A percentile compares a stretch with the other conserved stretches of the same genome.
phyloP scores from a whole-genome alignment of 2,329 filamentous ascomycete species.

The Cryphonectria carpinicola region DNA sequence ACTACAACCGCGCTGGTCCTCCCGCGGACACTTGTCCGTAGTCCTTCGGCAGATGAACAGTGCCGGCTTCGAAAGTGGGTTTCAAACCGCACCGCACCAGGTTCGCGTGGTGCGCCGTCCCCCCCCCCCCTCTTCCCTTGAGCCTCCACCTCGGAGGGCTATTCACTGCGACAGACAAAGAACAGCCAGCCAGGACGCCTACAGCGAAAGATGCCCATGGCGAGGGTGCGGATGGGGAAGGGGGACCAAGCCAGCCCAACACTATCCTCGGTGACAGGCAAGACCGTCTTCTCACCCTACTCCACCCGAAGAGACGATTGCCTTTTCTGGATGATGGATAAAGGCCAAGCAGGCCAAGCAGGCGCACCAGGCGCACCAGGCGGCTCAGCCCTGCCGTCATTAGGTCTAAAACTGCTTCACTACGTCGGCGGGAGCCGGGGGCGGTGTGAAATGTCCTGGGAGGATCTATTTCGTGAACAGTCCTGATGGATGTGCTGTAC shows the following conservation, averaged over 20 bases:
- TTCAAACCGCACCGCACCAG: background rate
- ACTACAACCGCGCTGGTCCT: constrained; percentile 1
- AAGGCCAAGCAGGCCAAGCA: background rate
- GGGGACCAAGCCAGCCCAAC: background rate
- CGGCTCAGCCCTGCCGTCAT: constrained; percentile 26
- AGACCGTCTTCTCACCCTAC: constrained; percentile 8
- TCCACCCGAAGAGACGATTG: constrained; percentile 3
- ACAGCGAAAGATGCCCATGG: background rate
- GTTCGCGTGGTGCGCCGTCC: constrained; percentile 1
- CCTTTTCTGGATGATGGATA: constrained; percentile 8
- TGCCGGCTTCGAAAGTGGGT: background rate
- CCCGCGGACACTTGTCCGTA: constrained; percentile 24
- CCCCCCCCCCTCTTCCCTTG: background rate
- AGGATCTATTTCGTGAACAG: constrained; percentile 16
- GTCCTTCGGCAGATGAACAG: constrained; percentile 22
- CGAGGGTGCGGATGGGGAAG: background rate
- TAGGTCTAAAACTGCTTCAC: constrained; percentile 10
- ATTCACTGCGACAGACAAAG: background rate
- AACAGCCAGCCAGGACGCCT: background rate
- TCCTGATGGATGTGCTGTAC: background rate
- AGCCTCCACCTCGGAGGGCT: background rate
- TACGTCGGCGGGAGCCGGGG: constrained; percentile 15
- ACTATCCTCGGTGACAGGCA: constrained; percentile 4
- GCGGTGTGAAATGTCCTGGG: constrained; percentile 22
- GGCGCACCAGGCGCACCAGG: background rate